Percentiles rank a stretch among this genome's conserved stretches.
Evolutionary conservation across 2,329 filamentous ascomycete species (phyloP).

Genomic region (Diplodia intermedia): DNA sequence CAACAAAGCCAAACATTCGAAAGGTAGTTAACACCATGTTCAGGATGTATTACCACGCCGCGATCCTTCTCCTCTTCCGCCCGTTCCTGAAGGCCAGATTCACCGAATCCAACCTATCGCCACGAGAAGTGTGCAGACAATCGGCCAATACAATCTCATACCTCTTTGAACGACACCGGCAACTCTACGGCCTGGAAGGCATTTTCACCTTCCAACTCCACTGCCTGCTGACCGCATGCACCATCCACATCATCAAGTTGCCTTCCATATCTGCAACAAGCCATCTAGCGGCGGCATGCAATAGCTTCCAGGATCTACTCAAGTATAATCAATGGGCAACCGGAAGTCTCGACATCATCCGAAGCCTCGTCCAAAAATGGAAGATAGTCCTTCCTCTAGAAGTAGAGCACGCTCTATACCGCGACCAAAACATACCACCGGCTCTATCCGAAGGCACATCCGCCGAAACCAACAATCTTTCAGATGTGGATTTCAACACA

Average conservation of each 20-base stretch:
- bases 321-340: constrained; percentile 36
- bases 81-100: constrained; percentile 37
- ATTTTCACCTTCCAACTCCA: constrained; percentile 38
- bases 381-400: constrained; percentile 37
- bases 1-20: neutral
- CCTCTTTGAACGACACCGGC: constrained; percentile 35
- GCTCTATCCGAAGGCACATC: neutral
- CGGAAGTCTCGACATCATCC: constrained; percentile 35
- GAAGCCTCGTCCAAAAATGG: constrained; percentile 38
- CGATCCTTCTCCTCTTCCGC: constrained; percentile 37
- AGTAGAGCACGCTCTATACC: constrained; percentile 37
- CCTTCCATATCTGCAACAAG: constrained; percentile 49
- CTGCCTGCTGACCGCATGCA: constrained; percentile 37
- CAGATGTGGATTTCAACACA: constrained; percentile 24
- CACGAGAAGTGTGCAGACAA: constrained; percentile 35
- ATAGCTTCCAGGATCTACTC: constrained; percentile 38
- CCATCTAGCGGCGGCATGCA: constrained; percentile 48
- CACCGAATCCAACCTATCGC: constrained; percentile 35
- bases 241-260: constrained; percentile 38
- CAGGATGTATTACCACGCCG: constrained; percentile 37
- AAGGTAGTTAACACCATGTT: neutral
- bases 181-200: constrained; percentile 34
- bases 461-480: neutral
- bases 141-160: constrained; percentile 36
- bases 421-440: constrained; percentile 17